Evolutionary conservation across 768 basidiomycete genomes (phyloP).

Genomic region (Phanerochaete sordida): DNA sequence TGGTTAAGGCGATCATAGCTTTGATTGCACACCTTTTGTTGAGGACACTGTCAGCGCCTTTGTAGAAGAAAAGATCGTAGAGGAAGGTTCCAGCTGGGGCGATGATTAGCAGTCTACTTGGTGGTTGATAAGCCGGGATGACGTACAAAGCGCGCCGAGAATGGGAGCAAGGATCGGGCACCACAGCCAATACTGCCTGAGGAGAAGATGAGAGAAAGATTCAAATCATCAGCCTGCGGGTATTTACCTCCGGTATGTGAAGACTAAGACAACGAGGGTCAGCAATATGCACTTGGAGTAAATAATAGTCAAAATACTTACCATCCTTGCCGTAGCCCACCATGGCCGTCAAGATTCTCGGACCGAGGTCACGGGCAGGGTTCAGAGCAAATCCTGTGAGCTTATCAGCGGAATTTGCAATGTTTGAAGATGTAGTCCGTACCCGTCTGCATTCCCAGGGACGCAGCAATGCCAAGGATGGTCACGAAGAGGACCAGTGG

Average conservation of each 20-base stretch:
- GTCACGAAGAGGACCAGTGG: slow-evolving; percentile 54
- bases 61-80: slow-evolving; percentile 59
- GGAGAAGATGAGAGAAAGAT: not conserved
- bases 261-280: slow-evolving; percentile 24
- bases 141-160: slow-evolving; percentile 44
- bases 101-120: not conserved
- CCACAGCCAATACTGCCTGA: slow-evolving; percentile 73
- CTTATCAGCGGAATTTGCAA: not conserved
- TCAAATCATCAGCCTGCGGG: too few species aligned
- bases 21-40: slow-evolving; percentile 48
- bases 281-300: not conserved
- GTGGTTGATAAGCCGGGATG: not conserved
- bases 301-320: not conserved
- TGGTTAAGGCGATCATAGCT: too few species aligned
- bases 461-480: slow-evolving; percentile 52
- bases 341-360: slow-evolving; percentile 66
- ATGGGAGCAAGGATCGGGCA: slow-evolving; percentile 60
- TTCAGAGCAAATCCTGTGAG: slow-evolving; percentile 55
- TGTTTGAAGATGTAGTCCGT: not conserved
- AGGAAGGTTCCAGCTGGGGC: slow-evolving; percentile 39
- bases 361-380: slow-evolving; percentile 72
- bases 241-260: slow-evolving; percentile 40
- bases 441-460: slow-evolving; percentile 59
- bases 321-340: slow-evolving; percentile 62
- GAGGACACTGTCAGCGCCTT: slow-evolving; percentile 49